Conservation (phyloP, 352 stramenopile species). For the Globisporangium mamillatum region DNA sequence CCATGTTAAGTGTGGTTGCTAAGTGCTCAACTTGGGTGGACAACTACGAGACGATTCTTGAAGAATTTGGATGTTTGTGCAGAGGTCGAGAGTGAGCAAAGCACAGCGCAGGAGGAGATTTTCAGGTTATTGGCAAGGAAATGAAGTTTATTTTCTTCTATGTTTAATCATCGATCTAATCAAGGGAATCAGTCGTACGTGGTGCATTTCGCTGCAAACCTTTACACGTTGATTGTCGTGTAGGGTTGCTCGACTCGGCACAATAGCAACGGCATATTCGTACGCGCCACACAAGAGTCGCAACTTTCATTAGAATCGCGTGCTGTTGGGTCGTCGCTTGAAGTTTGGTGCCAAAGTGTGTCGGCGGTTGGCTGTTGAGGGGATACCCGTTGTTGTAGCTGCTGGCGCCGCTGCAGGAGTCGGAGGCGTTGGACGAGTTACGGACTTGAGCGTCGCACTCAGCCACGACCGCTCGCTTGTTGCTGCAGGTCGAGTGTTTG, state of each 20-base stretch:
- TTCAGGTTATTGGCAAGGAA: neutral
- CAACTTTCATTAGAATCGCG: slow-evolving; percentile 8
- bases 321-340: slow-evolving; percentile 15
- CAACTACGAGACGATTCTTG: too few relatives aligned
- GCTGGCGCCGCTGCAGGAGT: neutral
- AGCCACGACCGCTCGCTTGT: slow-evolving; percentile 11
- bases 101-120: neutral
- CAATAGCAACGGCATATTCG: neutral
- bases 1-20: too few relatives aligned
- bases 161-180: neutral
- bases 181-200: neutral
- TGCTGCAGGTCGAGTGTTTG: neutral
- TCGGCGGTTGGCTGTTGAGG: slow-evolving; percentile 7
- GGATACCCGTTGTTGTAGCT: neutral
- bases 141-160: neutral
- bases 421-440: slow-evolving; percentile 8
- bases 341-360: slow-evolving; percentile 1
- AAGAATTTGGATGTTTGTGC: too few relatives aligned
- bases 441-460: slow-evolving; percentile 8
- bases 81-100: too few relatives aligned
- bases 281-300: neutral
- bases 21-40: too few relatives aligned
- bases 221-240: neutral
- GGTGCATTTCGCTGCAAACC: neutral
- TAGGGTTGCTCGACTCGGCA: neutral